These are phyloP conservation scores for Lanmaoa pseudosensibilis DNA, from an alignment of 768 basidiomycete species.

Conservation along the genomic window DNA sequence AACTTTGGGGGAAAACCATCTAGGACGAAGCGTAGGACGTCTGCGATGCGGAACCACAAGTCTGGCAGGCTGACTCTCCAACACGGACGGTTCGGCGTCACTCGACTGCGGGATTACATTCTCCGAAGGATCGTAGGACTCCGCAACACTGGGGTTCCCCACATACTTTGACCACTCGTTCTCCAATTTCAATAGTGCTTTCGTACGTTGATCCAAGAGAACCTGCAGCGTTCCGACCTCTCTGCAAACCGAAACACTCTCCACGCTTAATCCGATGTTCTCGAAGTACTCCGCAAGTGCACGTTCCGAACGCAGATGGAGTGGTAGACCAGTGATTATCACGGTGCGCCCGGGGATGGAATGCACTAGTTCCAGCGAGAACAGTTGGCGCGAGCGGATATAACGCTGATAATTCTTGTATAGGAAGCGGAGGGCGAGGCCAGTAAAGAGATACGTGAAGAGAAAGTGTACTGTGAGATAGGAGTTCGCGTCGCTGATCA, in stretches of 20 bases:
- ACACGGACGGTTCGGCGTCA: slow-evolving; percentile 51
- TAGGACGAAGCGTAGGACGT: slow-evolving; percentile 73
- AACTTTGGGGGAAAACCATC: slow-evolving; percentile 74
- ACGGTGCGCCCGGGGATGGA: slow-evolving; percentile 94
- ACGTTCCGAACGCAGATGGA: slow-evolving; percentile 81
- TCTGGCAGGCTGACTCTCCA: slow-evolving; percentile 53
- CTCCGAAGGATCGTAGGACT: slow-evolving; percentile 74
- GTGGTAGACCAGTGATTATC: slow-evolving; percentile 80
- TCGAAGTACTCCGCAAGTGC: slow-evolving; percentile 93
- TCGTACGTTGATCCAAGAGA: slow-evolving; percentile 77
- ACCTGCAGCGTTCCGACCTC: slow-evolving; percentile 73
- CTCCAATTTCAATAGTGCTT: slow-evolving; percentile 79
- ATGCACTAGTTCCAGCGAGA: slow-evolving; percentile 91
- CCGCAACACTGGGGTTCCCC: slow-evolving; percentile 88
- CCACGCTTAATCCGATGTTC: slow-evolving; percentile 80
- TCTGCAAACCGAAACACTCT: slow-evolving; percentile 87
- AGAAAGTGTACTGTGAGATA: slow-evolving; percentile 86
- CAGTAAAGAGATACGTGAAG: slow-evolving; percentile 93
- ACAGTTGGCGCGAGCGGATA: slow-evolving; percentile 87
- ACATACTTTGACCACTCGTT: slow-evolving; percentile 87
- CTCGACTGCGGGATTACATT: slow-evolving; percentile 46
- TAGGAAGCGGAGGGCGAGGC: slow-evolving; percentile 81
- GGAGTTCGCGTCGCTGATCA: slow-evolving; percentile 87
- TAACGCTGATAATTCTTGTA: slow-evolving; percentile 88
- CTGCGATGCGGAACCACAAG: slow-evolving; percentile 73